Percentiles rank a stretch among this genome's conserved stretches.
phyloP scores from a whole-genome alignment of 345 rosid species.

The Camelina hispida region DNA sequence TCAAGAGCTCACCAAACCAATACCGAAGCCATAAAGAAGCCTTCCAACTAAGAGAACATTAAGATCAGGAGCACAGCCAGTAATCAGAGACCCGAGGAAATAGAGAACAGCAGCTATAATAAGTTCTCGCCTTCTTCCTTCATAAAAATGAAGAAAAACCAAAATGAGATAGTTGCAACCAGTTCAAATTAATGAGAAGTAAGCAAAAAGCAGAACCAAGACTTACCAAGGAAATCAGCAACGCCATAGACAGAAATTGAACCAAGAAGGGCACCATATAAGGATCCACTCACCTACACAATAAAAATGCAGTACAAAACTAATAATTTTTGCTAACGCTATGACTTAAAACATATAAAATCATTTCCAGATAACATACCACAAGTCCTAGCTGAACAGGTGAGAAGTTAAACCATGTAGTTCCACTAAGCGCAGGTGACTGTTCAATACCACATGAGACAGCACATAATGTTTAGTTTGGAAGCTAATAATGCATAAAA shows the following conservation, averaged over 20 bases:
- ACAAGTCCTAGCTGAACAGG: constrained; percentile 93
- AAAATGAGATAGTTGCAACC: constrained; percentile 26
- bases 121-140: constrained; percentile 91
- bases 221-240: constrained; percentile 87
- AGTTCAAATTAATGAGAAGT: constrained; percentile 1
- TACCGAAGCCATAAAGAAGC: constrained; percentile 84
- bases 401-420: constrained; percentile 85
- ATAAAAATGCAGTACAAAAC: constrained; percentile 17
- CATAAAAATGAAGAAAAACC: constrained; percentile 22
- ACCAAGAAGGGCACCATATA: constrained; percentile 95
- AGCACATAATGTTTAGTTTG: background rate
- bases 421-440: constrained; percentile 90
- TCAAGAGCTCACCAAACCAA: constrained; percentile 77
- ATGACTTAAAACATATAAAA: background rate
- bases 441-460: constrained; percentile 44
- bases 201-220: constrained; percentile 10
- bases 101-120: constrained; percentile 70
- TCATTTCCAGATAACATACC: constrained; percentile 56
- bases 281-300: constrained; percentile 92
- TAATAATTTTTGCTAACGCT: constrained; percentile 20
- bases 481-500: background rate
- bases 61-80: constrained; percentile 74
- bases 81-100: constrained; percentile 59
- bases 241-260: constrained; percentile 82
- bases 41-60: constrained; percentile 79